Percentiles rank a stretch among this genome's conserved stretches.
Evolutionary conservation across 2,329 filamentous ascomycete species (phyloP).

Genomic region (Fusarium sp.): DNA sequence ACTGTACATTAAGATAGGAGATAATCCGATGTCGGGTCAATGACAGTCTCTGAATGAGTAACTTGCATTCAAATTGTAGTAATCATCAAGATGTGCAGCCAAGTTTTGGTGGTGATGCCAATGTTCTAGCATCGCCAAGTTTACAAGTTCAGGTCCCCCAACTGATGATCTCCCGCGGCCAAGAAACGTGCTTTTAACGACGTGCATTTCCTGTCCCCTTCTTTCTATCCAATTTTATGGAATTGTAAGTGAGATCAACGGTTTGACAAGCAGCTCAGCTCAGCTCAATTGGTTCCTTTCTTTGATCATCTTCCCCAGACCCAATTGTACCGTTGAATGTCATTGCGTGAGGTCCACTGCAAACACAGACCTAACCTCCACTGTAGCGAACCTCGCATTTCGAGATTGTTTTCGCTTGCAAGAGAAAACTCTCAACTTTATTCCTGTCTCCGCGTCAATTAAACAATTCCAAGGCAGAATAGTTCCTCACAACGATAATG

Average conservation of each 20-base stretch:
- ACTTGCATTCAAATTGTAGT: neutral
- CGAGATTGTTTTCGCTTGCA: neutral
- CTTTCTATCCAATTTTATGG: neutral
- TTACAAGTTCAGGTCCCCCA: neutral
- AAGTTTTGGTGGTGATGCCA: neutral
- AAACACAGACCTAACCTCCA: neutral
- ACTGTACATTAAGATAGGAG: neutral
- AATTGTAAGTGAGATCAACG: neutral
- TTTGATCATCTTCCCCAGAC: neutral
- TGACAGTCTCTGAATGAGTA: neutral
- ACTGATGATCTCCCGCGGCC: slow-evolving; percentile 28
- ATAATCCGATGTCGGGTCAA: neutral
- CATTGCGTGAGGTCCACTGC: neutral
- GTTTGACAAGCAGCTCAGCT: neutral
- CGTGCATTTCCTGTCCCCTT: neutral
- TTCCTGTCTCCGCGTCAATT: neutral
- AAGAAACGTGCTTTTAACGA: slow-evolving; percentile 13
- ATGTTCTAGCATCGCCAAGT: slow-evolving; percentile 25
- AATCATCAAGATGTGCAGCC: neutral
- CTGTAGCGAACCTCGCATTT: neutral
- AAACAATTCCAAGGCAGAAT: neutral
- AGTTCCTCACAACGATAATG: neutral
- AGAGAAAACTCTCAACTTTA: neutral
- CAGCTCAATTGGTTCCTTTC: neutral
- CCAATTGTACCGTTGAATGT: neutral